Base-by-base conservation (phyloP, 257 asterid species). In the Nicotiana noctiflora region DNA sequence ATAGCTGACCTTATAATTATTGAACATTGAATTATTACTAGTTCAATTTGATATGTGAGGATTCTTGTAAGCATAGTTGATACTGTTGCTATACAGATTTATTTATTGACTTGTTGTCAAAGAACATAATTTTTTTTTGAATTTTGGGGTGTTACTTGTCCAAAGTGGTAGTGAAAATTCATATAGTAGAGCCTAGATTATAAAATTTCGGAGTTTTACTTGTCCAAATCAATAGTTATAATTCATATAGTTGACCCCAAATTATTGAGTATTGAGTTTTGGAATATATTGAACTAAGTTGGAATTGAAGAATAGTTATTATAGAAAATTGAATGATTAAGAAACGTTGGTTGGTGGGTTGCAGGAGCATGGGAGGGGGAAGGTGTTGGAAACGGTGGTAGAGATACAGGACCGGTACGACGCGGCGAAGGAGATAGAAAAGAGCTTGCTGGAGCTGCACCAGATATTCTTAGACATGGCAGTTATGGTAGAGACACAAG, bases 401-500 rank as follows among this genome's bases (percentile, higher is more conserved):
- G 97, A 95, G 90, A 95, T 95, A 81, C 97, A 92, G 63, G 97
- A 88, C 84, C 84, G 95, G 17, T 86, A 91, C 72, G 96, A 89
- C 19, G 91, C 97, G 0, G 96, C 97, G 4, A 91, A 92, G 89
- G 98, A 93, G 64, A 95, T 95, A 12, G 97, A 95, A 90, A 91
- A 49, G 90, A 95, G 99, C 84, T 85, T 95, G 80, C 87, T 95
- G 64, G 97, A 95, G 90, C 91, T 95, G 52, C 99, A 95, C 89
- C 97, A 95, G 88, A 88, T 94, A 66, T 94, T 94, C 82, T 79
- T 94, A 23, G 98, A 92, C 88, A 94, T 94, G 98, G 94, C 98
- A 56, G 99, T 95, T 85, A 93, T 95, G 96, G 97, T 95, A 82
- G 97, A 95, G 83, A 91, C 93, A 9, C 99, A 93, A 60, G 99